These are phyloP conservation scores for Leccinum fibrillosum DNA, from an alignment of 768 basidiomycete genomes.

Conservation along the genomic window DNA sequence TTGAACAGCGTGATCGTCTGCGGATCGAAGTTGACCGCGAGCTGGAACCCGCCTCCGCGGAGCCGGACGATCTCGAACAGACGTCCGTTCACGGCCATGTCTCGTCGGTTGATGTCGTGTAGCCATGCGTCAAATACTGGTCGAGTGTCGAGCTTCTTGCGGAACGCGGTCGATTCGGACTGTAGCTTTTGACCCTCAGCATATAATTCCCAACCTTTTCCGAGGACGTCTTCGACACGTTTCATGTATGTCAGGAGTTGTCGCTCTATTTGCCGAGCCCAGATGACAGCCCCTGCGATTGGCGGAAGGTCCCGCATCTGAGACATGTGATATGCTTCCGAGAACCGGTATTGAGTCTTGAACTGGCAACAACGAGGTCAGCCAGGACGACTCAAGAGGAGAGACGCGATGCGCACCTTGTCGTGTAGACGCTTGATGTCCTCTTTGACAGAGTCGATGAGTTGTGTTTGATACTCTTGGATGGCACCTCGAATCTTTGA, in stretches of 20 bases:
- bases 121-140: slow-evolving; percentile 97
- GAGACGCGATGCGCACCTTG: slow-evolving; percentile 49
- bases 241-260: slow-evolving; percentile 98
- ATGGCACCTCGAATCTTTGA: slow-evolving; percentile 92
- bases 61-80: slow-evolving; percentile 87
- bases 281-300: slow-evolving; percentile 97
- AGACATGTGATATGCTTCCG: slow-evolving; percentile 96
- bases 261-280: slow-evolving; percentile 98
- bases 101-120: slow-evolving; percentile 88
- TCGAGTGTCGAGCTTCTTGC: slow-evolving; percentile 92
- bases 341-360: slow-evolving; percentile 93
- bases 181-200: slow-evolving; percentile 99
- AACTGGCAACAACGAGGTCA: slow-evolving; percentile 47
- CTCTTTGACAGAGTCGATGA: slow-evolving; percentile 98
- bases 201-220: slow-evolving; percentile 98
- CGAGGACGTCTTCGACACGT: slow-evolving; percentile 96
- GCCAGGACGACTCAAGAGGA: background rate
- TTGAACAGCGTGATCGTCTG: slow-evolving; percentile 99
- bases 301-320: slow-evolving; percentile 98
- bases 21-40: slow-evolving; percentile 96
- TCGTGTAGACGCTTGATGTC: slow-evolving; percentile 95
- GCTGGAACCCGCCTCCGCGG: slow-evolving; percentile 73
- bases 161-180: slow-evolving; percentile 85
- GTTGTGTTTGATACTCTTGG: slow-evolving; percentile 97
- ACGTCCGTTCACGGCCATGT: slow-evolving; percentile 88